Conservation (phyloP, 805 yeast genomes). For the Starmera amethionina region DNA sequence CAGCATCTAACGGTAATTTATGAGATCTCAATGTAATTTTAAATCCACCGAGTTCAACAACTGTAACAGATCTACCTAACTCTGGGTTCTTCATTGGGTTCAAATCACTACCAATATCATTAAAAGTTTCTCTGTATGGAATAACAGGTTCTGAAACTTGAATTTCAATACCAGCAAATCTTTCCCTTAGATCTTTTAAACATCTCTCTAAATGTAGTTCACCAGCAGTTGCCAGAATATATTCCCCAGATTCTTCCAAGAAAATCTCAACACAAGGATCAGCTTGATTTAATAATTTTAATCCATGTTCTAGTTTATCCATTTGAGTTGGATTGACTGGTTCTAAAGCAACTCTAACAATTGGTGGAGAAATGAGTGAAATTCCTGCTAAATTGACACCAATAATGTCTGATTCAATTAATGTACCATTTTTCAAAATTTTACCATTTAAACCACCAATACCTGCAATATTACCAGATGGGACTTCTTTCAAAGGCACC, state of each 20-base stretch:
- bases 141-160: constrained; percentile 86
- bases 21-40: constrained; percentile 30
- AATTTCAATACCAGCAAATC: constrained; percentile 89
- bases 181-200: constrained; percentile 75
- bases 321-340: constrained; percentile 81
- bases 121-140: constrained; percentile 84
- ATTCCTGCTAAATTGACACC: constrained; percentile 77
- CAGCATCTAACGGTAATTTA: constrained; percentile 47
- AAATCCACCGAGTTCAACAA: constrained; percentile 41
- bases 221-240: constrained; percentile 91
- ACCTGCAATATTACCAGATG: constrained; percentile 94
- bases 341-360: constrained; percentile 91
- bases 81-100: constrained; percentile 36
- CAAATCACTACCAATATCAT: constrained; percentile 35
- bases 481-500: constrained; percentile 66
- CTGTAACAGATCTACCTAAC: constrained; percentile 39
- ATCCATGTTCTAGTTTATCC: constrained; percentile 66
- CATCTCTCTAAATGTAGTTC: constrained; percentile 94
- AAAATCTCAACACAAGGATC: constrained; percentile 92
- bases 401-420: constrained; percentile 43
- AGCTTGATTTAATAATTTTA: constrained; percentile 70
- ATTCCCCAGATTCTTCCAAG: constrained; percentile 86
- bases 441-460: constrained; percentile 83
- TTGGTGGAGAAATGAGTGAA: constrained; percentile 73
- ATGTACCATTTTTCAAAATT: constrained; percentile 79